Conservation (phyloP, 2,329 filamentous ascomycete genomes). For the Fusarium citri region DNA sequence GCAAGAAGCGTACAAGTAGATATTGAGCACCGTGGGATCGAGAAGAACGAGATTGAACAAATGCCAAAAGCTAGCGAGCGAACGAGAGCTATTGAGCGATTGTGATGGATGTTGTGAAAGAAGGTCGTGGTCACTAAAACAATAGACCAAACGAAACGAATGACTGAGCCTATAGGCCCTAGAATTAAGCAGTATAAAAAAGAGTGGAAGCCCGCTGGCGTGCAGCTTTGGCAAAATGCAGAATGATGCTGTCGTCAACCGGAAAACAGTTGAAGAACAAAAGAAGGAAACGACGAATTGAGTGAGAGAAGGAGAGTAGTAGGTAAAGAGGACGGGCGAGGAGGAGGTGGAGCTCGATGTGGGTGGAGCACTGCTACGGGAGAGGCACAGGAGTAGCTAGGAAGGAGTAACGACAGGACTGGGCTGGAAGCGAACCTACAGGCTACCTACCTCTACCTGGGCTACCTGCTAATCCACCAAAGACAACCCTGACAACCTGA, state of each 20-base stretch:
- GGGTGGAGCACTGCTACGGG: slow-evolving; percentile 35
- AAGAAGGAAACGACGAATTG: slow-evolving; percentile 48
- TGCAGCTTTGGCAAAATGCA: slow-evolving; percentile 52
- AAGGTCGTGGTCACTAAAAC: slow-evolving; percentile 38
- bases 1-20: slow-evolving; percentile 31
- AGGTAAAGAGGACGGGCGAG: slow-evolving; percentile 43
- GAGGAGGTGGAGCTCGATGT: slow-evolving; percentile 26
- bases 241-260: slow-evolving; percentile 45
- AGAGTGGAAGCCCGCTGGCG: slow-evolving; percentile 67
- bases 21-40: slow-evolving; percentile 17
- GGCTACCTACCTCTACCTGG: neutral
- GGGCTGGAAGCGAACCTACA: neutral
- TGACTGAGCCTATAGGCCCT: slow-evolving; percentile 38
- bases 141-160: slow-evolving; percentile 44
- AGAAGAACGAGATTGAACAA: slow-evolving; percentile 12
- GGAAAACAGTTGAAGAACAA: slow-evolving; percentile 52
- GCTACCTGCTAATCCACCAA: slow-evolving; percentile 15
- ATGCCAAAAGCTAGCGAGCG: slow-evolving; percentile 39
- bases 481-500: slow-evolving; percentile 4
- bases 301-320: slow-evolving; percentile 47
- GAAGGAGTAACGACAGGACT: neutral
- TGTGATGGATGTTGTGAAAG: slow-evolving; percentile 41
- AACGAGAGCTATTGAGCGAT: slow-evolving; percentile 31
- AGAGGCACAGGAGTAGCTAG: slow-evolving; percentile 36
- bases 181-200: slow-evolving; percentile 44